Conservation (phyloP, 495 filamentous ascomycete species). For the Cryomyces antarcticus region DNA sequence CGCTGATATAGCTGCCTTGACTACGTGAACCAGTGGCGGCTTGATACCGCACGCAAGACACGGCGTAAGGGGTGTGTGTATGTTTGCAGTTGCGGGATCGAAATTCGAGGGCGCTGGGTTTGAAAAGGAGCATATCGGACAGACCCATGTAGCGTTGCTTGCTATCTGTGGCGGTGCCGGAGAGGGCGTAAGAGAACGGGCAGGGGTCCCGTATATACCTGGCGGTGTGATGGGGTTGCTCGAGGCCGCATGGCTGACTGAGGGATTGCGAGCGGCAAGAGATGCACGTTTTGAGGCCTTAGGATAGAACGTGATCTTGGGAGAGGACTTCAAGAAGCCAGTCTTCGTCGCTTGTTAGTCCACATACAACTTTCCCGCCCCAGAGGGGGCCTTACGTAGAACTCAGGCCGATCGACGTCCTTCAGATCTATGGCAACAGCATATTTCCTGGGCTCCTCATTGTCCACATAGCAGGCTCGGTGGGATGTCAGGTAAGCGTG, state of each 20-base stretch:
- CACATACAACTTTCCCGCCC: background rate
- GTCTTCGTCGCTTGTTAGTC: slow-evolving; percentile 31
- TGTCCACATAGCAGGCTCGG: slow-evolving; percentile 84
- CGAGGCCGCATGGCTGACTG: slow-evolving; percentile 6
- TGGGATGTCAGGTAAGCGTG: slow-evolving; percentile 93
- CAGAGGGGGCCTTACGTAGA: slow-evolving; percentile 40
- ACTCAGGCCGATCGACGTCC: slow-evolving; percentile 77
- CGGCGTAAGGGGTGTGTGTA: slow-evolving; percentile 56
- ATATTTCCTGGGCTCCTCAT: slow-evolving; percentile 65
- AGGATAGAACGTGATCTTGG: slow-evolving; percentile 76
- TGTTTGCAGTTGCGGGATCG: slow-evolving; percentile 55
- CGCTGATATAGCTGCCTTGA: slow-evolving; percentile 60
- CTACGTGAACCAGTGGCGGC: slow-evolving; percentile 55
- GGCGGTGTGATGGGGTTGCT: slow-evolving; percentile 24
- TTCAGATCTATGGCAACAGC: slow-evolving; percentile 76
- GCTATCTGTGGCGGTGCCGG: slow-evolving; percentile 28
- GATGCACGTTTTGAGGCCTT: slow-evolving; percentile 43
- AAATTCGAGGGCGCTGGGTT: slow-evolving; percentile 90
- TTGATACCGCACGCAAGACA: slow-evolving; percentile 91
- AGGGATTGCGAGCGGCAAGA: slow-evolving; percentile 19
- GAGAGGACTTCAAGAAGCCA: slow-evolving; percentile 83
- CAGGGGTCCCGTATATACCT: slow-evolving; percentile 24
- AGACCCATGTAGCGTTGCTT: slow-evolving; percentile 79
- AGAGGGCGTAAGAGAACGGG: slow-evolving; percentile 23
- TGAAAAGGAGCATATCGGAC: slow-evolving; percentile 92